phyloP scores from a whole-genome alignment of 1,284 basidiomycete genomes.

The Melampsora americana region DNA sequence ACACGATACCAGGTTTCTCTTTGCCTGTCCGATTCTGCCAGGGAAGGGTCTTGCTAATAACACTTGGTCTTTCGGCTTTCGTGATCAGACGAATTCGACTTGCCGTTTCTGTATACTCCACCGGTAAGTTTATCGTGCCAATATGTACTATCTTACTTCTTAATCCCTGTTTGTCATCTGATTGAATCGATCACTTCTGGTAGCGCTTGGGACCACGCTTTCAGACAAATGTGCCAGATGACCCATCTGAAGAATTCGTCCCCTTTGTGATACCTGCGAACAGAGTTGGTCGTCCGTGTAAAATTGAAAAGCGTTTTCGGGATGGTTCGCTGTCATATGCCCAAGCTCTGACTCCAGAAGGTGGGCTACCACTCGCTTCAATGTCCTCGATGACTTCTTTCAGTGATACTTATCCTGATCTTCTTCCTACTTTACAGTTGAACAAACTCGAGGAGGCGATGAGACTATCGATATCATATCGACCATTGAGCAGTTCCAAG shows the following conservation, averaged over 20 bases:
- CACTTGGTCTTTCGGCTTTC: not conserved
- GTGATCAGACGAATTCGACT: slow-evolving; percentile 40
- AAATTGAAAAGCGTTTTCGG: slow-evolving; percentile 32
- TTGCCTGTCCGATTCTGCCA: not conserved
- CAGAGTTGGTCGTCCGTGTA: slow-evolving; percentile 1
- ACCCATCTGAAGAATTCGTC: slow-evolving; percentile 10
- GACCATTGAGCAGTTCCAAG: slow-evolving; percentile 21
- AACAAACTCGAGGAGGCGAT: slow-evolving; percentile 37
- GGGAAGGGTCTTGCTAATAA: not conserved
- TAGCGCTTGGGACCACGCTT: slow-evolving; percentile 40
- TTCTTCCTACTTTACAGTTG: slow-evolving; percentile 1
- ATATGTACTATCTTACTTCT: not conserved
- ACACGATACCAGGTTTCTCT: not conserved
- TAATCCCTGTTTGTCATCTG: not conserved
- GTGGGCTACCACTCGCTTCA: not conserved
- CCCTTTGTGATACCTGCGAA: not conserved
- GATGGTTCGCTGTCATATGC: slow-evolving; percentile 27
- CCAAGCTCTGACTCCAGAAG: slow-evolving; percentile 22
- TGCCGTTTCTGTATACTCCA: slow-evolving; percentile 40
- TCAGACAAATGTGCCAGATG: slow-evolving; percentile 29
- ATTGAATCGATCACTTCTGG: not conserved
- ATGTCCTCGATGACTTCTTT: no score
- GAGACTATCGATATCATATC: slow-evolving; percentile 42
- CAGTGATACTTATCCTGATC: not conserved
- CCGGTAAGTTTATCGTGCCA: slow-evolving; percentile 11